Evolutionary conservation across 116 monocot species (phyloP).

Genomic region (Dioscorea cayenensis): DNA sequence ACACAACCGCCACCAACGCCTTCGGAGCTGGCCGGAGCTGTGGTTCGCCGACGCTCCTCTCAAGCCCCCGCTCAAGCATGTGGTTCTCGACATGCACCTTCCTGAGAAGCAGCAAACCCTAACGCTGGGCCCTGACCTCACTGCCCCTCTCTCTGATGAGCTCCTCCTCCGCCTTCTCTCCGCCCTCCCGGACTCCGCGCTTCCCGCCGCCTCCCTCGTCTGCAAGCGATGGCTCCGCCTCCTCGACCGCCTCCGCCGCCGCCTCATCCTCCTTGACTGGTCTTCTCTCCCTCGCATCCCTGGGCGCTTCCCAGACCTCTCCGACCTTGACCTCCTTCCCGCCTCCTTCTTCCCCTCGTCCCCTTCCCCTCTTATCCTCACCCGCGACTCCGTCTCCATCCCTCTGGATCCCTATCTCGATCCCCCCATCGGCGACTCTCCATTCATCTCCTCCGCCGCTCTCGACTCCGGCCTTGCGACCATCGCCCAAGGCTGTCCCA

Average conservation of each 20-base stretch:
- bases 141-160: constrained; percentile 34
- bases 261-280: constrained; percentile 57
- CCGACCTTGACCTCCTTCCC: constrained; percentile 62
- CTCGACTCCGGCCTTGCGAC: constrained; percentile 42
- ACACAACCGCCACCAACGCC: constrained; percentile 12
- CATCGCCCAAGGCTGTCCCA: constrained; percentile 39
- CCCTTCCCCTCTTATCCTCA: constrained; percentile 27
- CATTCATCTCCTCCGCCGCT: constrained; percentile 23
- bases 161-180: constrained; percentile 49
- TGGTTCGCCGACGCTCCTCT: constrained; percentile 9
- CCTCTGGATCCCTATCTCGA: constrained; percentile 19
- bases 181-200: constrained; percentile 16
- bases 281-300: constrained; percentile 40
- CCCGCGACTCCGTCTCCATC: constrained; percentile 42
- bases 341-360: constrained; percentile 44
- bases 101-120: constrained; percentile 9
- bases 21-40: constrained; percentile 25
- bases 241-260: constrained; percentile 43
- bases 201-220: constrained; percentile 38
- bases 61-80: constrained; percentile 37
- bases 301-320: constrained; percentile 49
- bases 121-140: constrained; percentile 24
- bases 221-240: constrained; percentile 73
- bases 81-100: constrained; percentile 23
- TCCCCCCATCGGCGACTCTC: constrained; percentile 15